A percentile compares a stretch with the other conserved stretches of the same genome.
Conservation (phyloP, 345 rosid genomes). For the Gossypium stocksii region DNA sequence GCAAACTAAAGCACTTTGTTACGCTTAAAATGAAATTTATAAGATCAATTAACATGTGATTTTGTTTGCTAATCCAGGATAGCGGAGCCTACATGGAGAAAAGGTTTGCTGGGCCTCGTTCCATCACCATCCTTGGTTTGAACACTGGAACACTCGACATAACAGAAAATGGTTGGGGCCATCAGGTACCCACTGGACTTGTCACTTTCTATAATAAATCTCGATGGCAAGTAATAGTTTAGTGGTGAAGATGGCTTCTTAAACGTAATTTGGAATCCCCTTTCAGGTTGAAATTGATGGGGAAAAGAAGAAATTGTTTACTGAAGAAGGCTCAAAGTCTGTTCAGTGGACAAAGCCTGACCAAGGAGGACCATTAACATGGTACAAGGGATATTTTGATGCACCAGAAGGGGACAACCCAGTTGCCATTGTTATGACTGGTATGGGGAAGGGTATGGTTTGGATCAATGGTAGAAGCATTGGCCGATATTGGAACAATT, state of each 20-base stretch:
- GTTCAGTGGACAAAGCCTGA: slow-evolving; percentile 40
- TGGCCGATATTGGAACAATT: slow-evolving; percentile 81
- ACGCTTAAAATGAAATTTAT: neutral
- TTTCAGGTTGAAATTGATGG: slow-evolving; percentile 63
- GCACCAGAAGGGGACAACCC: slow-evolving; percentile 64
- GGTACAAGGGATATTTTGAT: slow-evolving; percentile 76
- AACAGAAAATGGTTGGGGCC: slow-evolving; percentile 59
- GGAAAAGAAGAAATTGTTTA: slow-evolving; percentile 40
- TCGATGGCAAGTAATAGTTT: neutral
- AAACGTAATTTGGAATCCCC: neutral
- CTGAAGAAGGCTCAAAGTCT: slow-evolving; percentile 43
- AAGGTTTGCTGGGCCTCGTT: slow-evolving; percentile 69
- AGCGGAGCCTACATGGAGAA: slow-evolving; percentile 89
- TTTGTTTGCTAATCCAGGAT: slow-evolving; percentile 38
- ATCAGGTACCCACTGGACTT: slow-evolving; percentile 40
- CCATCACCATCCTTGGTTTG: slow-evolving; percentile 57
- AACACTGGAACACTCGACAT: slow-evolving; percentile 74
- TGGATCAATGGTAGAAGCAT: slow-evolving; percentile 82
- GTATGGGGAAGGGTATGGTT: slow-evolving; percentile 76
- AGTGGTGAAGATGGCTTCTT: neutral
- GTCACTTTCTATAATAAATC: neutral
- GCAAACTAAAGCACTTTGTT: neutral
- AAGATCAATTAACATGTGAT: neutral
- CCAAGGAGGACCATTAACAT: slow-evolving; percentile 44
- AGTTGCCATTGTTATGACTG: slow-evolving; percentile 45